Evolutionary conservation across 208 protist genomes (phyloP).

Genomic region (Porcisia hertigi): DNA sequence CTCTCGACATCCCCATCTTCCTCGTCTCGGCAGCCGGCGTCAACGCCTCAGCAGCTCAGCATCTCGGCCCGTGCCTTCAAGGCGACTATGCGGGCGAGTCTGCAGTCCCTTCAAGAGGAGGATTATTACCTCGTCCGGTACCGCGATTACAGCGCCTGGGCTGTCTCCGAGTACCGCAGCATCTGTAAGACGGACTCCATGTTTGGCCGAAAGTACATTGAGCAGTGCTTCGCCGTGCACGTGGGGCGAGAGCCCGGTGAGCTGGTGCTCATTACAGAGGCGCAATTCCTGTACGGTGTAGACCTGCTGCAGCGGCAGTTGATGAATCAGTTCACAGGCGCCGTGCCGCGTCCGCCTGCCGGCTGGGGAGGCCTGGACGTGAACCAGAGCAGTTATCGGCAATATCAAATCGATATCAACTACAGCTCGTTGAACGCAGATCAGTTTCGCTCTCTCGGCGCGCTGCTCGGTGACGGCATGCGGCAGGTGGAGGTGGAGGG

Average conservation of each 20-base stretch:
- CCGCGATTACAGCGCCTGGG: slow-evolving; percentile 83
- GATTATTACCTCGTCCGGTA: slow-evolving; percentile 87
- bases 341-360: slow-evolving; percentile 22
- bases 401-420: slow-evolving; percentile 67
- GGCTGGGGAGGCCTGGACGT: slow-evolving; percentile 20
- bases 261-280: slow-evolving; percentile 77
- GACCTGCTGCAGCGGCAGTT: slow-evolving; percentile 78
- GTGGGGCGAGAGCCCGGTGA: slow-evolving; percentile 77
- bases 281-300: slow-evolving; percentile 76
- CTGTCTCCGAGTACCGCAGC: slow-evolving; percentile 46
- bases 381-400: slow-evolving; percentile 42
- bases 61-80: slow-evolving; percentile 61
- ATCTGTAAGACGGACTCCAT: slow-evolving; percentile 64
- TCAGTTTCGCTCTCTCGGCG: slow-evolving; percentile 80
- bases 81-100: slow-evolving; percentile 48
- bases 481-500: slow-evolving; percentile 60
- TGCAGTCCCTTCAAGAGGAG: slow-evolving; percentile 74
- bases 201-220: slow-evolving; percentile 73
- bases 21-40: neutral
- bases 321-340: slow-evolving; percentile 46
- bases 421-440: slow-evolving; percentile 75
- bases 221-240: slow-evolving; percentile 86
- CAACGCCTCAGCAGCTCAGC: slow-evolving; percentile 22
- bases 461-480: slow-evolving; percentile 72
- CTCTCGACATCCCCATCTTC: neutral